These are phyloP conservation scores for Salvia miltiorrhiza DNA, from an alignment of 257 asterid species.

Conservation along the genomic window DNA sequence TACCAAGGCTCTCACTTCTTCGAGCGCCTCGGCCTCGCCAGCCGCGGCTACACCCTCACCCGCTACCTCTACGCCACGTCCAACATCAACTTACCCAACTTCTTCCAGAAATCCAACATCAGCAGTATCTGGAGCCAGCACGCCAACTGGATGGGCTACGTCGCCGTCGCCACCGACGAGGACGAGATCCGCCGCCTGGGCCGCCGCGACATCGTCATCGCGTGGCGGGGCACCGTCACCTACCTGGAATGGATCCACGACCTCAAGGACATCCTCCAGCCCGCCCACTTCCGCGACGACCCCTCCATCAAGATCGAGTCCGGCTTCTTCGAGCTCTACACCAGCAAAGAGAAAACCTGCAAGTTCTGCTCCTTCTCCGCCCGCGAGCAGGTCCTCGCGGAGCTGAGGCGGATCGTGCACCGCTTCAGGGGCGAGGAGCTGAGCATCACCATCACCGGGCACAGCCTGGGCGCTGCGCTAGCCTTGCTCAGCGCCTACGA, in stretches of 20 bases:
- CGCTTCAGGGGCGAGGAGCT: constrained; percentile 57
- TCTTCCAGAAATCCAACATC: constrained; percentile 48
- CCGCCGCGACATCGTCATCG: constrained; percentile 65
- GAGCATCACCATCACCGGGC: constrained; percentile 75
- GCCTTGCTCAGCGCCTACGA: constrained; percentile 72
- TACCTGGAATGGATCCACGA: constrained; percentile 86
- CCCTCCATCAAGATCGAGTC: constrained; percentile 65
- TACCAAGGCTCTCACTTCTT: constrained; percentile 51
- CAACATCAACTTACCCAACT: constrained; percentile 65
- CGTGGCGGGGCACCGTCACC: constrained; percentile 88
- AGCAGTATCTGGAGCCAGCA: constrained; percentile 70
- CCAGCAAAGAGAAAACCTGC: constrained; percentile 49
- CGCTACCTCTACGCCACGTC: constrained; percentile 68
- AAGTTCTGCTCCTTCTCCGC: constrained; percentile 57
- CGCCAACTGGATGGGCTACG: constrained; percentile 87
- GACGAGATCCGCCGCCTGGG: constrained; percentile 57
- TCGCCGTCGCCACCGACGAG: constrained; percentile 59
- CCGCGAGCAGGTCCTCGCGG: constrained; percentile 69
- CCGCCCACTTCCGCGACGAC: constrained; percentile 68
- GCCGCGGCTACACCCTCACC: constrained; percentile 53
- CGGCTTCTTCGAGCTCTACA: constrained; percentile 74
- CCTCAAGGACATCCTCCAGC: constrained; percentile 63
- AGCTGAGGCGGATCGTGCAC: constrained; percentile 54
- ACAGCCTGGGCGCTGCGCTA: constrained; percentile 78
- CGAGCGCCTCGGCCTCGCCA: constrained; percentile 47